Base-by-base conservation (phyloP, 2,329 filamentous ascomycete species). In the Fusarium newnesense region DNA sequence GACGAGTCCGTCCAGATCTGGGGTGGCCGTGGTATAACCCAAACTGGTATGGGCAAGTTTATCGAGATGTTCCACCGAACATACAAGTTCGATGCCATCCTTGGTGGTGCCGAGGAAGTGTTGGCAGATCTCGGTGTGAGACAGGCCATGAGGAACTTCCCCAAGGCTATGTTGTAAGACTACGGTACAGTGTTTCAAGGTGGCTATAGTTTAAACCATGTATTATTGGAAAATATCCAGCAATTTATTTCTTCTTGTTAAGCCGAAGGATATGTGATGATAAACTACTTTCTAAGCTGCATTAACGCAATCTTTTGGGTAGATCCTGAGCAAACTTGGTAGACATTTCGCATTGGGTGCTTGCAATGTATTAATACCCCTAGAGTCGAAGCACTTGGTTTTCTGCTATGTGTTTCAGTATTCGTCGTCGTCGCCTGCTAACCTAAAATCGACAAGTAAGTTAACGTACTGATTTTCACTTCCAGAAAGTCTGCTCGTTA, bases 1-100 rank as follows among this genome's bases (percentile, higher is more conserved):
- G 94, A 96, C 80, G 92, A 95, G 78, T 89, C 93, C 5, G 91
- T 94, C 9, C 94, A 96, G 80, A 95, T 97, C 79, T 97, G 95
- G 82, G 94, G 94, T 52, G 94, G 94, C 11, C 88, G 94, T 61
- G 94, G 91, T 7, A 82, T 97, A 13, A 97, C 94, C 2, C 92
- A 95, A 83, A 89, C 88, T 0, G 94, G 94, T 21, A 97, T 97
- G 94, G 94, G 94, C 53, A 88, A 89, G 58, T 87, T 94, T 37
- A 90, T 97, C 69, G 94, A 97, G 84, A 92, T 93, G 87, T 96
- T 96, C 84, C 90, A 96, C 81, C 87, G 93, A 52, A 94, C 92
- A 4, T 94, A 95, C 83, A 96, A 96, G 84, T 96, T 93, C 64
- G 91, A 94, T 80, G 88, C 92, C 28, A 93, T 94, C 65, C 82